phyloP scores from a whole-genome alignment of 441 rosid species.

The Syzygium syzygioides region DNA sequence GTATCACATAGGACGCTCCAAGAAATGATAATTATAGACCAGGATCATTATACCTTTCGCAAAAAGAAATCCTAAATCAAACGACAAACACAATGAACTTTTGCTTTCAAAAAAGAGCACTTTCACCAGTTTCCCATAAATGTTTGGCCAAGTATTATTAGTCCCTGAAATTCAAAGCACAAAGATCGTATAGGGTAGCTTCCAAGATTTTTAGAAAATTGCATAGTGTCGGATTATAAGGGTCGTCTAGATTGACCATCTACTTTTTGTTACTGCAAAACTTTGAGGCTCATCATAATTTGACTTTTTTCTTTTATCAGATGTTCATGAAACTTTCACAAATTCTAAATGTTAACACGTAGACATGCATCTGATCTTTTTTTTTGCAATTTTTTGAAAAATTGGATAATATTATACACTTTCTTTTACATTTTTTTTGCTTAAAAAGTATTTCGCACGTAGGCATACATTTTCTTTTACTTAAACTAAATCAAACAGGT shows the following conservation, averaged over 20 bases:
- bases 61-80: not conserved
- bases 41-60: not conserved
- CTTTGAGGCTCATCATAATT: not conserved
- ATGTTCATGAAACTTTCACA: not conserved
- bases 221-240: not conserved
- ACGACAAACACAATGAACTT: not conserved
- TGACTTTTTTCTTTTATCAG: not conserved
- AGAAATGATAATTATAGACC: not conserved
- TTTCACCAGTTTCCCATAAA: conserved; percentile 32
- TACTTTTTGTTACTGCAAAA: not conserved
- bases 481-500: not conserved
- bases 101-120: conserved; percentile 16
- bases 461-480: too few species aligned
- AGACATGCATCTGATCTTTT: not conserved
- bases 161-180: not conserved
- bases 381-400: not conserved
- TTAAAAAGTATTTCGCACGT: too few species aligned
- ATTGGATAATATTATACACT: not conserved
- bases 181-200: not conserved
- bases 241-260: not conserved
- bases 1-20: not conserved
- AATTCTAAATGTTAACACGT: not conserved
- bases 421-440: too few species aligned
- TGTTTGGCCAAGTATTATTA: conserved; percentile 20
- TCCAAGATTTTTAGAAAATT: conserved; percentile 6